Conservation (phyloP, 495 filamentous ascomycete genomes). For the Tuber indicum region DNA sequence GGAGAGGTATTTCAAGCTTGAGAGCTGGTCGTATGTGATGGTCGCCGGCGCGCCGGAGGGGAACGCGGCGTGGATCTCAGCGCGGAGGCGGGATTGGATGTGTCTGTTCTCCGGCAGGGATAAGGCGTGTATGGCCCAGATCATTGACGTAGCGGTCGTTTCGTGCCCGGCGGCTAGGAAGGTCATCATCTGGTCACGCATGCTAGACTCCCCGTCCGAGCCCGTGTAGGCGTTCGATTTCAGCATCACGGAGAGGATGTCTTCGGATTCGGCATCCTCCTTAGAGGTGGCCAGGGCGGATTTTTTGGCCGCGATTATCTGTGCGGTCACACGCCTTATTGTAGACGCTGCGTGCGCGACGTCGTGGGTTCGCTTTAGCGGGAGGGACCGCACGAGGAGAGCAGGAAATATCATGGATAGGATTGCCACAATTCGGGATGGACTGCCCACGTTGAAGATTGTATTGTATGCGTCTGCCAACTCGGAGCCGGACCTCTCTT, state of each 20-base stretch:
- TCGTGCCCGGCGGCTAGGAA: slow-evolving; percentile 87
- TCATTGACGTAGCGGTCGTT: slow-evolving; percentile 51
- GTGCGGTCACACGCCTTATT: neutral
- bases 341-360: neutral
- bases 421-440: neutral
- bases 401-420: slow-evolving; percentile 4
- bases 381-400: slow-evolving; percentile 11
- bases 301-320: neutral
- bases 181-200: slow-evolving; percentile 91
- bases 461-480: slow-evolving; percentile 61
- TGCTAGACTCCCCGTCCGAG: slow-evolving; percentile 58
- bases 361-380: slow-evolving; percentile 4
- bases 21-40: slow-evolving; percentile 49
- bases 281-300: neutral
- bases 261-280: slow-evolving; percentile 52
- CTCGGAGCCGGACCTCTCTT: slow-evolving; percentile 17
- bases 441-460: slow-evolving; percentile 45
- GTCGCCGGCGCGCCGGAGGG: slow-evolving; percentile 44
- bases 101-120: slow-evolving; percentile 45
- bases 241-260: slow-evolving; percentile 68
- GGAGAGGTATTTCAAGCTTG: slow-evolving; percentile 55
- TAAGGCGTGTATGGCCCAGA: slow-evolving; percentile 56
- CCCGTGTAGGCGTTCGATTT: slow-evolving; percentile 61
- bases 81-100: slow-evolving; percentile 50
- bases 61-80: slow-evolving; percentile 52